Conservation (phyloP, 2,329 filamentous ascomycete species). For the Gremmenia infestans region DNA sequence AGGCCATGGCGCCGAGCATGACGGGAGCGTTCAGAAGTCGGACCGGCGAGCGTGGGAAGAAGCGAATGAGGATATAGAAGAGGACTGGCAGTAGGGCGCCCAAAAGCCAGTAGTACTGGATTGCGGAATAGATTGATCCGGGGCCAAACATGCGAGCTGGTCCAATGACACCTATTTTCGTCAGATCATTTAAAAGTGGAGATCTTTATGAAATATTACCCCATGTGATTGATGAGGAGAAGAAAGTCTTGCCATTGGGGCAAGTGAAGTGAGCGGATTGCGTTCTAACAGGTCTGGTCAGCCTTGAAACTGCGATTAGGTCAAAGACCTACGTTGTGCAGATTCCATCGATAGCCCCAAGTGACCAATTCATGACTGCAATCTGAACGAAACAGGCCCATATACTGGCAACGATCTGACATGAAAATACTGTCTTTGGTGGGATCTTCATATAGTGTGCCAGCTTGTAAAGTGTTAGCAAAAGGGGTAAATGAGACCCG, state of each 20-base stretch:
- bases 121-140: conserved; percentile 55
- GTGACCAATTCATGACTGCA: conserved; percentile 55
- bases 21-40: conserved; percentile 52
- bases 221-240: conserved; percentile 63
- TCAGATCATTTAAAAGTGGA: conserved; percentile 41
- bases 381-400: conserved; percentile 62
- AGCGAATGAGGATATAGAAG: conserved; percentile 50
- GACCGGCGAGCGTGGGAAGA: conserved; percentile 55
- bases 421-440: conserved; percentile 33
- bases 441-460: conserved; percentile 56
- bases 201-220: conserved; percentile 69
- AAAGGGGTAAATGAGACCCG: conserved; percentile 5
- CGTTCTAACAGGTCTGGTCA: conserved; percentile 31
- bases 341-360: conserved; percentile 56
- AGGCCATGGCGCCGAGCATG: conserved; percentile 34
- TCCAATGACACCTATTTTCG: conserved; percentile 54
- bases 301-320: neutral
- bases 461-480: conserved; percentile 46
- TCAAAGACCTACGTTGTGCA: conserved; percentile 46
- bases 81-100: conserved; percentile 59
- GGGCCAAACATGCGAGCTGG: conserved; percentile 65
- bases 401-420: conserved; percentile 44
- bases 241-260: conserved; percentile 58
- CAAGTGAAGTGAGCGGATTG: conserved; percentile 52
- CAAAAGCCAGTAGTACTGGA: conserved; percentile 70